A percentile compares a stretch with the other conserved stretches of the same genome.
phyloP scores from a whole-genome alignment of 805 yeast species.

The Lachancea sp. region DNA sequence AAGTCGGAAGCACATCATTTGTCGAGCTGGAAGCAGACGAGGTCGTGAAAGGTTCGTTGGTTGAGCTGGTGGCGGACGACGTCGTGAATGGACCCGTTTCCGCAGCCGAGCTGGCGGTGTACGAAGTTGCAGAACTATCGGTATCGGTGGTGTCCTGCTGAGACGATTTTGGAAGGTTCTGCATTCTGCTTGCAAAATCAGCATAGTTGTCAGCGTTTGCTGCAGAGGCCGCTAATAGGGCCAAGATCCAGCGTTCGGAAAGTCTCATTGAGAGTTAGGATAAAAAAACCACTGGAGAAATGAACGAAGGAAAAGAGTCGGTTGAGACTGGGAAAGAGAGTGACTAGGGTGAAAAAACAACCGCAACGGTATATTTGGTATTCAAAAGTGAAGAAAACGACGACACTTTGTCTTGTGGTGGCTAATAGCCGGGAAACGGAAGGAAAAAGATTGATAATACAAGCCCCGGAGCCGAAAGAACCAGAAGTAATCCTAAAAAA shows the following conservation, averaged over 20 bases:
- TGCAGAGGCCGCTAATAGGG: not conserved
- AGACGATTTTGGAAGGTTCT: not conserved
- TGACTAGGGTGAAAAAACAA: slow-evolving; percentile 2
- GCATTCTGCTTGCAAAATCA: not conserved
- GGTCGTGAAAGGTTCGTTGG: not conserved
- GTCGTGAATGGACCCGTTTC: no score
- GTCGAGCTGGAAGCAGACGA: not conserved
- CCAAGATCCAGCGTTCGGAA: not conserved
- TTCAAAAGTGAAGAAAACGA: no score
- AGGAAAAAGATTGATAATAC: no score
- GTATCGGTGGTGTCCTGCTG: not conserved
- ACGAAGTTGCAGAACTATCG: not conserved
- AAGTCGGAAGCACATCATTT: not conserved
- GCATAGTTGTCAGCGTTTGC: not conserved
- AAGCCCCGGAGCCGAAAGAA: no score
- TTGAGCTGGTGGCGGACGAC: not conserved
- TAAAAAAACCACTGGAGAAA: not conserved
- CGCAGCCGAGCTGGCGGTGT: no score
- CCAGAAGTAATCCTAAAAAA: no score
- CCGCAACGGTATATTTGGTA: not conserved
- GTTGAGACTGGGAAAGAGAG: not conserved
- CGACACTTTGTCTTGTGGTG: slow-evolving; percentile 1
- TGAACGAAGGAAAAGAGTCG: not conserved
- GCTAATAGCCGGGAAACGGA: no score
- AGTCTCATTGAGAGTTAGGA: not conserved